phyloP scores from a whole-genome alignment of 257 asterid species.

The Solanum corneliomulleri region DNA sequence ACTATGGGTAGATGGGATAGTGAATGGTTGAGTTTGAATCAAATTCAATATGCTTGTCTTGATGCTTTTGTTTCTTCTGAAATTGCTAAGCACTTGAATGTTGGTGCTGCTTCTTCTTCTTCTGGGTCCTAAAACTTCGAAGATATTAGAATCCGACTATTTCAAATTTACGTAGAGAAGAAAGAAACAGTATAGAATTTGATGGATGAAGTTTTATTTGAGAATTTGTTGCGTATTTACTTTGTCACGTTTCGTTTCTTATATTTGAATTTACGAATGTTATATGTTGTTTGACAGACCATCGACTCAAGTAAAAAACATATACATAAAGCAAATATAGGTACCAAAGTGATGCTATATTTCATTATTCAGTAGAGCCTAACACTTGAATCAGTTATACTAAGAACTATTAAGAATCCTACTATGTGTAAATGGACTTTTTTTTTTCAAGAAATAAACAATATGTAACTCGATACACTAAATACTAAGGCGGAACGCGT shows the following conservation, averaged over 20 bases:
- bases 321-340: neutral
- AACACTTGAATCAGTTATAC: neutral
- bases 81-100: neutral
- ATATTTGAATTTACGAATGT: too few relatives aligned
- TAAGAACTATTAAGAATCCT: neutral
- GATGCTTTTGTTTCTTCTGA: constrained; percentile 10
- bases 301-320: neutral
- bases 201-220: too few relatives aligned
- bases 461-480: neutral
- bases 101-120: neutral
- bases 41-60: constrained; percentile 5
- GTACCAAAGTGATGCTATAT: neutral
- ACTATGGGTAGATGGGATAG: constrained; percentile 6
- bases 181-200: too few relatives aligned
- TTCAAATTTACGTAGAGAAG: too few relatives aligned
- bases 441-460: neutral
- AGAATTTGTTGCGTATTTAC: too few relatives aligned
- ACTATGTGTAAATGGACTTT: neutral
- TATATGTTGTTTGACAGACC: neutral
- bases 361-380: neutral
- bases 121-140: neutral
- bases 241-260: too few relatives aligned
- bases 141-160: neutral
- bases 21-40: neutral
- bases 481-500: neutral